These are phyloP conservation scores for Annulohypoxylon moriforme DNA, from an alignment of 495 filamentous ascomycete species.

Conservation along the genomic window DNA sequence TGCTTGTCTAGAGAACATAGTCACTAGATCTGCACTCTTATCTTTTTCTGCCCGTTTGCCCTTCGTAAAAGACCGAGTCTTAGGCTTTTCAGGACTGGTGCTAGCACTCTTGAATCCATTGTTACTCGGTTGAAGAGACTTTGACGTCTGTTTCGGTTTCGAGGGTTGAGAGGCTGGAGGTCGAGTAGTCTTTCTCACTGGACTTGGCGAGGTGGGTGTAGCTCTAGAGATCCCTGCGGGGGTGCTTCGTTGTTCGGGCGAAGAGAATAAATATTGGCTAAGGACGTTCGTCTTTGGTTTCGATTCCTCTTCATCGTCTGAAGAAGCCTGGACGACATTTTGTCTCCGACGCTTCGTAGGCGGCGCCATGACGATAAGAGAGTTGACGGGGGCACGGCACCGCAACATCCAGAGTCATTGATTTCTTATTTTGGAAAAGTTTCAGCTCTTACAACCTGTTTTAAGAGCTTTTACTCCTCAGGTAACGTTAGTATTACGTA, in stretches of 20 bases:
- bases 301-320: slow-evolving; percentile 48
- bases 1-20: slow-evolving; percentile 65
- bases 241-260: slow-evolving; percentile 48
- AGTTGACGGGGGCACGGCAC: slow-evolving; percentile 33
- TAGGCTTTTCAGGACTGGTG: slow-evolving; percentile 64
- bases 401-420: too few species aligned
- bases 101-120: slow-evolving; percentile 56
- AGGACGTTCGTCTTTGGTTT: slow-evolving; percentile 53
- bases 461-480: too few species aligned
- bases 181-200: slow-evolving; percentile 49
- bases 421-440: too few species aligned
- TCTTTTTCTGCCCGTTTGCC: slow-evolving; percentile 54
- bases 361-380: slow-evolving; percentile 60
- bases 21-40: slow-evolving; percentile 60
- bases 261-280: slow-evolving; percentile 56
- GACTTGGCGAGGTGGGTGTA: slow-evolving; percentile 49
- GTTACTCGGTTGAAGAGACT: slow-evolving; percentile 20
- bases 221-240: slow-evolving; percentile 19
- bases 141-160: slow-evolving; percentile 22
- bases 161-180: slow-evolving; percentile 34
- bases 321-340: slow-evolving; percentile 53
- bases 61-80: slow-evolving; percentile 40
- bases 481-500: too few species aligned
- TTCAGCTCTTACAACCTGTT: too few species aligned
- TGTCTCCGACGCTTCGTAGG: slow-evolving; percentile 66